Evolutionary conservation across 306 rosid genomes (phyloP).

Genomic region (Castanea mollissima): DNA sequence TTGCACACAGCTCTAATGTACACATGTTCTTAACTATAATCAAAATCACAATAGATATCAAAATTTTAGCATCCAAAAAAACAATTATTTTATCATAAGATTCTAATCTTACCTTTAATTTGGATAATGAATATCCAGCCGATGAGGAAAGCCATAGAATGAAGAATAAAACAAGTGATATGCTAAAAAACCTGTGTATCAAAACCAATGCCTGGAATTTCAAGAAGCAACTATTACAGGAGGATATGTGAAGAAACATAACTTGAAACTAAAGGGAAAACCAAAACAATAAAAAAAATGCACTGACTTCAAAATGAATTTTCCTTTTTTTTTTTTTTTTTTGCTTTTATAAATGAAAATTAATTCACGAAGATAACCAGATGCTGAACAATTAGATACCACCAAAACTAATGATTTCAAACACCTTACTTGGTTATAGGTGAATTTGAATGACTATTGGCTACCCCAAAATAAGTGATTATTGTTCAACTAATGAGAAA

Average conservation of each 20-base stretch:
- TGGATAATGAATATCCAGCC: slow-evolving; percentile 37
- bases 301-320: too few relatives aligned
- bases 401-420: too few relatives aligned
- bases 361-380: too few relatives aligned
- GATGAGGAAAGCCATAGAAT: slow-evolving; percentile 76
- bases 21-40: too few relatives aligned
- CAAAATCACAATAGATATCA: too few relatives aligned
- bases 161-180: slow-evolving; percentile 77
- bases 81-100: slow-evolving; percentile 22
- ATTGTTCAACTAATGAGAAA: neutral
- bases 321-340: too few relatives aligned
- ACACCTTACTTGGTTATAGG: too few relatives aligned
- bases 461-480: neutral
- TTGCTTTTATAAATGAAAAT: neutral
- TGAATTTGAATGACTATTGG: neutral
- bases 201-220: slow-evolving; percentile 95
- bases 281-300: neutral
- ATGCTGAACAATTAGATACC: too few relatives aligned
- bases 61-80: neutral
- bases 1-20: too few relatives aligned
- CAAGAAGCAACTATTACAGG: slow-evolving; percentile 56
- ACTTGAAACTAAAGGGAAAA: slow-evolving; percentile 6
- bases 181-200: slow-evolving; percentile 98
- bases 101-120: slow-evolving; percentile 43
- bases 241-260: slow-evolving; percentile 24